Base-by-base conservation (phyloP, 1,284 basidiomycete genomes). In the Moesziomyces sp. region DNA sequence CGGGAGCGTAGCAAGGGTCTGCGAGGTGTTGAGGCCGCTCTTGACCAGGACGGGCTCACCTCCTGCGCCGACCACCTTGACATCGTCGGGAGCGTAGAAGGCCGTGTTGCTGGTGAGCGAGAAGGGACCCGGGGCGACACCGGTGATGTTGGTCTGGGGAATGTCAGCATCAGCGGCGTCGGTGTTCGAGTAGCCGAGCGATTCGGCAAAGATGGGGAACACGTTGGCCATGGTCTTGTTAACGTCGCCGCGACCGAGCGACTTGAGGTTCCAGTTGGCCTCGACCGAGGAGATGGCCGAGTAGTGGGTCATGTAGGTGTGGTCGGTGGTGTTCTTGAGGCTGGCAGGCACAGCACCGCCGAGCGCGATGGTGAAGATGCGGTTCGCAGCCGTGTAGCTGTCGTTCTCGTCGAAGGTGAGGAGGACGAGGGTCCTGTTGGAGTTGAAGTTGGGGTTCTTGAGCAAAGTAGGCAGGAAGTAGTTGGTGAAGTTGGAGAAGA, bases 341-440 rank as follows among this genome's bases (percentile, higher is more conserved):
- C 68, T 51, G 8, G 45, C 19, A 3, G 77, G 77, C 24, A 79
- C 44, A 24, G 47, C 77, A 18, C 65, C 69, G 35, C 77, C 77
- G 19, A 79, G 71, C 19, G 70, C 53, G 19, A 78, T n/a, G 38
- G 75, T 76, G 59, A 70, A 68, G 61, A 83, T 69, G 60, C 64
- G 48, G 79, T 84, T 85, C 55, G 80, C 66, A 19, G 56, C 68
- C 10, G 52, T 57, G 66, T 87, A 86, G 3, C 84, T 86, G 70
- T 89, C 89, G 77, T 86, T 89, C 78, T 89, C 87, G 73, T 88
- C 87, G 58, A 88, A 89, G 0, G 89, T 89, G 52, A 90, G 74
- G 28, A 90, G 71, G 67, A 90, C 87, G 58, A 90, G 81, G 3
- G 89, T 90, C 28, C 82, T 83, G 75, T 86, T 83, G 67, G 84